A percentile compares a stretch with the other conserved stretches of the same genome.
Evolutionary conservation across 1,139 yeast genomes (phyloP).

Genomic region (Suhomyces bribrorum): DNA sequence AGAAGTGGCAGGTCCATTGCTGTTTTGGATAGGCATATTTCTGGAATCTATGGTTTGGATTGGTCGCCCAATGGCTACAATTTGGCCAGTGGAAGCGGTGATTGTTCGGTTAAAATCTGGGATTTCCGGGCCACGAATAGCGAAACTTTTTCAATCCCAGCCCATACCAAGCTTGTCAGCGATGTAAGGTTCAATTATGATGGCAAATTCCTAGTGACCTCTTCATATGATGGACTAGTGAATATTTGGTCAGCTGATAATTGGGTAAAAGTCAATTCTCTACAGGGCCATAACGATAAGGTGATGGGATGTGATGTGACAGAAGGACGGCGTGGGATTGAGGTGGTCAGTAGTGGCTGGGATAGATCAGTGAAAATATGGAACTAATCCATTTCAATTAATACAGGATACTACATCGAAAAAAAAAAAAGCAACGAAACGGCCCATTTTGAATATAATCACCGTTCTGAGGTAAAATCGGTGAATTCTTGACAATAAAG

Average conservation of each 20-base stretch:
- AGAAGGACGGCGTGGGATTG: conserved; percentile 30
- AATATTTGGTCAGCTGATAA: conserved; percentile 71
- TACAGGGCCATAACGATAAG: conserved; percentile 69
- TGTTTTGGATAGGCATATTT: conserved; percentile 64
- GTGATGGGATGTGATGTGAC: conserved; percentile 70
- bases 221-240: conserved; percentile 71
- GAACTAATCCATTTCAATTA: conserved; percentile 20
- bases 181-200: conserved; percentile 53
- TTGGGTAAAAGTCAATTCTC: conserved; percentile 60
- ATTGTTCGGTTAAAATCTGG: conserved; percentile 81
- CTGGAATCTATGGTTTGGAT: conserved; percentile 68
- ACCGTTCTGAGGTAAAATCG: too few species aligned
- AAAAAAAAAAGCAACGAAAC: too few species aligned
- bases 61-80: conserved; percentile 80
- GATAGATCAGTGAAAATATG: conserved; percentile 74
- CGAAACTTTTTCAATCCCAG: conserved; percentile 60
- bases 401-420: too few species aligned
- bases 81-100: conserved; percentile 83
- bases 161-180: conserved; percentile 75
- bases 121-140: conserved; percentile 59
- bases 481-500: too few species aligned
- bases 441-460: background rate
- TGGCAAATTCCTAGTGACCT: conserved; percentile 57
- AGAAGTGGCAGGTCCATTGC: conserved; percentile 72
- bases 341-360: conserved; percentile 75